Evolutionary conservation across 257 asterid species (phyloP).

Genomic region (Solanum stenotomum): DNA sequence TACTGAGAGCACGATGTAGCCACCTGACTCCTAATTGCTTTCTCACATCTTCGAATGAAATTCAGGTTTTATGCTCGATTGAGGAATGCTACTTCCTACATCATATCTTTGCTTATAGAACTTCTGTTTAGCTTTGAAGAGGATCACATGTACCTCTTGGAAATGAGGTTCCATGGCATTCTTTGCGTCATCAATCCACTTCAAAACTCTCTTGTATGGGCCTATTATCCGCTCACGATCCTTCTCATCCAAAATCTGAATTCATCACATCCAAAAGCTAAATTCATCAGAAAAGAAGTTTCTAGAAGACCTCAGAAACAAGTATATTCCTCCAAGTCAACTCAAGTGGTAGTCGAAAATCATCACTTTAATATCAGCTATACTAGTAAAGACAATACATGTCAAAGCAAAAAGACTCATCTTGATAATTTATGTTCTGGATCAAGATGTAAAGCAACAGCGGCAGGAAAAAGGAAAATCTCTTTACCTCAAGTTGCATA

Average conservation of each 20-base stretch:
- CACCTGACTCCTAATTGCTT: background rate
- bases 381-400: background rate
- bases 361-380: background rate
- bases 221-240: conserved; percentile 44
- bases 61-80: background rate
- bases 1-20: background rate
- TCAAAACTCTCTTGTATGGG: conserved; percentile 41
- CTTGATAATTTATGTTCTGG: background rate
- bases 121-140: conserved; percentile 33
- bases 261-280: conserved; percentile 37
- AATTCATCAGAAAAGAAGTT: background rate
- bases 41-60: conserved; percentile 32
- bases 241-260: conserved; percentile 25
- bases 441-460: background rate
- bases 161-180: conserved; percentile 57
- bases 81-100: background rate
- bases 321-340: background rate
- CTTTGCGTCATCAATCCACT: conserved; percentile 56
- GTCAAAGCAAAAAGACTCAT: background rate
- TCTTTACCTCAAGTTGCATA: conserved; percentile 78
- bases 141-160: conserved; percentile 48
- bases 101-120: conserved; percentile 20
- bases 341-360: too few relatives aligned
- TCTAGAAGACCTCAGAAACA: background rate
- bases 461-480: background rate